Base-by-base conservation (phyloP, 805 yeast genomes). In the Starmerella sp. region DNA sequence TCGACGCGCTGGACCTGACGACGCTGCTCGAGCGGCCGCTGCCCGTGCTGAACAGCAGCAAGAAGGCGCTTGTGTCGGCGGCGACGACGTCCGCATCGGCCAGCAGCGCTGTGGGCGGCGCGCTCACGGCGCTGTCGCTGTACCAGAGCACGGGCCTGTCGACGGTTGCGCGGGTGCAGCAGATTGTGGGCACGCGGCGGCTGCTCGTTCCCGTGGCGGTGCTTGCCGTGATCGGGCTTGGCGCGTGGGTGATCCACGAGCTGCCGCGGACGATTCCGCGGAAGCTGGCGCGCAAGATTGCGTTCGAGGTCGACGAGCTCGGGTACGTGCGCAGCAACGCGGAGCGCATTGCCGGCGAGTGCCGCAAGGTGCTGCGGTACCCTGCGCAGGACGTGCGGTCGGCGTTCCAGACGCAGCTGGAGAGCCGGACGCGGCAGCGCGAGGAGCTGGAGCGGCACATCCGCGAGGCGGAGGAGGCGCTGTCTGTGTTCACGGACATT, bases 251-350 rank as follows among this genome's bases (percentile, higher is more conserved):
- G 55, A 71, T 88, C 17, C 74, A 76, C 56, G 97, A 93, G 67
- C 80, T 95, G 13, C 97, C 97, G 2, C 79, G 84, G 62, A 95
- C 97, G 0, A 80, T 87, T 62, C 95, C 96, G 17, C 75, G 88
- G 60, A 89, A 89, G 55, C 77, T 88, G 56, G 88, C 93, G 0
- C 74, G 76, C 48, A 87, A 85, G 68, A 78, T 91, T 60, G 78
- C 77, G 59, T 65, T 65, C 6, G 84, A 83, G 63, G 73, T 93
- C 36, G 74, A 74, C 43, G 78, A 77, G 14, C 69, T 81, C 61
- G 96, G 90, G 57, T 93, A 89, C 63, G 81, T 86, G 11, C 93
- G 85, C 62, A 63, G 74, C 46, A 91, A 90, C 66, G 81, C 96
- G 0, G 77, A 76, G 48, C 76, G 98, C 57, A 78, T 93, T 7